Percentiles rank a stretch among this genome's conserved stretches.
phyloP scores from a whole-genome alignment of 2,329 filamentous ascomycete species.

The Ascochyta rabiei region DNA sequence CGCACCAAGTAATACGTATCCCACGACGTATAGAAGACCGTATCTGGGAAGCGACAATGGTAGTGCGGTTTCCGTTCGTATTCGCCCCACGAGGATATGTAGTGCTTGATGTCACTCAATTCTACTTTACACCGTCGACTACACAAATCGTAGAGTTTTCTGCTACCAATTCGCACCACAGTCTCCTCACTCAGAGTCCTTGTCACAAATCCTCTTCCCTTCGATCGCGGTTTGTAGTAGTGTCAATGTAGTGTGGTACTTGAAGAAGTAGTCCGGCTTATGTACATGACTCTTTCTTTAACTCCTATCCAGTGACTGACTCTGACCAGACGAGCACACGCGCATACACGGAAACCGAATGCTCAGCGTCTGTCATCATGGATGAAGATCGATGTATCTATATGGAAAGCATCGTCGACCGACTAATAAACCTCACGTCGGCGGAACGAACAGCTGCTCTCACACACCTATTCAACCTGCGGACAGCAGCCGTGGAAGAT shows the following conservation, averaged over 20 bases:
- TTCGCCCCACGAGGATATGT: slow-evolving; percentile 4
- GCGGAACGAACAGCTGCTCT: slow-evolving; percentile 7
- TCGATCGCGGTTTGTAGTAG: background rate
- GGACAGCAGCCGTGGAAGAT: slow-evolving; percentile 12
- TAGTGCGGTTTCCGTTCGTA: slow-evolving; percentile 9
- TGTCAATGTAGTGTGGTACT: background rate
- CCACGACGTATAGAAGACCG: background rate
- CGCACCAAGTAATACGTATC: slow-evolving; percentile 13
- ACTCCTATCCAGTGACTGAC: background rate
- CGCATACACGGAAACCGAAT: background rate
- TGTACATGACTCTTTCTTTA: background rate
- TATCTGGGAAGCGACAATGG: slow-evolving; percentile 10
- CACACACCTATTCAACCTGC: slow-evolving; percentile 11
- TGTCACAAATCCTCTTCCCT: too few species aligned
- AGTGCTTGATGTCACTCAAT: background rate
- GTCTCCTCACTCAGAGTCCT: background rate
- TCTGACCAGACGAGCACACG: background rate
- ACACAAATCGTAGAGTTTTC: background rate
- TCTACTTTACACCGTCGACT: background rate
- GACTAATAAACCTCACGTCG: background rate
- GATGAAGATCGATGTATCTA: background rate
- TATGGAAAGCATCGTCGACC: slow-evolving; percentile 2
- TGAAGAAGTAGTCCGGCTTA: background rate
- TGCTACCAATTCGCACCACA: background rate
- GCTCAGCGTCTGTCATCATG: background rate